Evolutionary conservation across 192 early-diverging fungal species (phyloP), one percentile per base, ranked within the genome.

Genomic region (Coemansia sp.): DNA sequence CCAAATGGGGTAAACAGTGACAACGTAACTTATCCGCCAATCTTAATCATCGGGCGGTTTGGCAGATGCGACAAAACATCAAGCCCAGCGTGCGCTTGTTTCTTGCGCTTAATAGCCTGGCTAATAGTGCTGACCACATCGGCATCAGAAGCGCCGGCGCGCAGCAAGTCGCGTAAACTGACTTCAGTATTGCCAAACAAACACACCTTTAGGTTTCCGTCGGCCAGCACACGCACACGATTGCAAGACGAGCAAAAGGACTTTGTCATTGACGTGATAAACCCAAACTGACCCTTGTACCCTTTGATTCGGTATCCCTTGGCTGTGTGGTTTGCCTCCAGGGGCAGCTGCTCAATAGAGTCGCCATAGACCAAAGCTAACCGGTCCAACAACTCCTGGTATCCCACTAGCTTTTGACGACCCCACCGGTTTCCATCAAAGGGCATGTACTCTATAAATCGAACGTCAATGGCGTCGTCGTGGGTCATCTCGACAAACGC

Each of bases 401-500:
- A 98, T 14, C 92, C 82, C 2, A 96, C 84, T 27, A 98, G 70
- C 45, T 93, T 94, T 14, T 84, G 77, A 14, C 65, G 56, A 13
- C 88, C 88, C 95, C 95, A 98, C 60, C 79, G 69, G 70, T 98
- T 98, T 9, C 94, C 95, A 68, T 92, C 93, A 77, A 98, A 98
- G 0, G 95, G 95, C 95, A 96, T 98, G 60, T 96, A 96, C 68
- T 98, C 95, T 65, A 98, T 98, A 69, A 98, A 98, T 15, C 95
- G 76, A 0, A 98, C 83, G 31, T 88, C 85, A 4, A 96, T 51
- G 9, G 82, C 72, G 14, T 82, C 78, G 39, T 90, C 79, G 29
- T 85, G 81, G 5, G 93, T 96, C 67, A 92, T 79, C 26, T 86
- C 86, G 1, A 93, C 88, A 85, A 98, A 95, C 22, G 81, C 74